These are phyloP conservation scores for Pseudohalonectria lignicola DNA, from an alignment of 2,329 filamentous ascomycete species.

Conservation along the genomic window DNA sequence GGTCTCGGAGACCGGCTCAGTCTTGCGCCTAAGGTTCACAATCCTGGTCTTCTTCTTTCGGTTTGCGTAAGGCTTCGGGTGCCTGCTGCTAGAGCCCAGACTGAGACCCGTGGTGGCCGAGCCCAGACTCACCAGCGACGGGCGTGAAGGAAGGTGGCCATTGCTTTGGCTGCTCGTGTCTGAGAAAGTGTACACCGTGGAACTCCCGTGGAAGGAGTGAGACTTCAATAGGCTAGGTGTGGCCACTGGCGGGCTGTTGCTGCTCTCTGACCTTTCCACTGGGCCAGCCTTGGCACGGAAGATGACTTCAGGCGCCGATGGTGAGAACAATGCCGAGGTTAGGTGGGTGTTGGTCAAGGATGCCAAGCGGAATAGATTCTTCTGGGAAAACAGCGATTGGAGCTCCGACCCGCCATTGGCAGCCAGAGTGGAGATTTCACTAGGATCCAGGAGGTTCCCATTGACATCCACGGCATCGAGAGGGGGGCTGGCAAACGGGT, in stretches of 20 bases:
- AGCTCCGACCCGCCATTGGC: constrained; percentile 71
- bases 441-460: constrained; percentile 65
- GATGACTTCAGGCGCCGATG: constrained; percentile 78
- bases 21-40: constrained; percentile 59
- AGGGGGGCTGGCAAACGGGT: constrained; percentile 73
- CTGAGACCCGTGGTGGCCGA: constrained; percentile 53
- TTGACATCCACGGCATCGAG: constrained; percentile 72
- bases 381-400: constrained; percentile 88
- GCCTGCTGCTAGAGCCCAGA: constrained; percentile 46
- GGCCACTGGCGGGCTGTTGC: constrained; percentile 29
- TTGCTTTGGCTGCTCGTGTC: constrained; percentile 55
- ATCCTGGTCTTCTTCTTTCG: constrained; percentile 78
- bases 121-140: constrained; percentile 51
- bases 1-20: constrained; percentile 31
- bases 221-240: constrained; percentile 49
- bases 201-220: constrained; percentile 48
- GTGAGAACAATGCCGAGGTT: constrained; percentile 84
- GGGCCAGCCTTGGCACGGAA: constrained; percentile 87
- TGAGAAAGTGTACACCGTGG: constrained; percentile 62
- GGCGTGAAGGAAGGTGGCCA: constrained; percentile 55
- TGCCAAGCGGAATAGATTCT: constrained; percentile 77
- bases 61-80: constrained; percentile 47
- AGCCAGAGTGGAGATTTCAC: constrained; percentile 64
- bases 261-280: constrained; percentile 46
- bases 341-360: constrained; percentile 79